A percentile compares a stretch with the other conserved stretches of the same genome.
Evolutionary conservation across 2,329 filamentous ascomycete genomes (phyloP).

Genomic region (Coniella vitis): DNA sequence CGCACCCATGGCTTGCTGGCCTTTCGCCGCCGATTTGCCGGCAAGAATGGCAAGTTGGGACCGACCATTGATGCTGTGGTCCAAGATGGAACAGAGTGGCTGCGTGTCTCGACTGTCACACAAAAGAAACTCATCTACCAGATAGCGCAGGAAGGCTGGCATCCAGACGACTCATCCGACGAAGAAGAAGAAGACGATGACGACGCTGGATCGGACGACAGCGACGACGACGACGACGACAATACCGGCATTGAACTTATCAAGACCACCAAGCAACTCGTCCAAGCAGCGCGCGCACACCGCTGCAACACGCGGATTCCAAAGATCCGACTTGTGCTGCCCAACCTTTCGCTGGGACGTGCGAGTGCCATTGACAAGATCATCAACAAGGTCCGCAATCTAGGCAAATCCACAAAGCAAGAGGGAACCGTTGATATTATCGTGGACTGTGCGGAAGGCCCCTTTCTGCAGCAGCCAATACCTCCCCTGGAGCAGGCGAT

Average conservation of each 20-base stretch:
- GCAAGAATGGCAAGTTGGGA: slow-evolving; percentile 6
- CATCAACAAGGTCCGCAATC: slow-evolving; percentile 5
- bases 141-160: slow-evolving; percentile 17
- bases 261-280: slow-evolving; percentile 10
- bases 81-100: slow-evolving; percentile 15
- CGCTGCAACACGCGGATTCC: slow-evolving; percentile 15
- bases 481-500: slow-evolving; percentile 11
- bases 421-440: slow-evolving; percentile 12
- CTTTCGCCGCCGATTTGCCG: slow-evolving; percentile 12
- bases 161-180: slow-evolving; percentile 16
- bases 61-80: slow-evolving; percentile 15
- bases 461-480: slow-evolving; percentile 6
- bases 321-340: slow-evolving; percentile 13
- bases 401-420: slow-evolving; percentile 10
- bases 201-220: no score
- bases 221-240: slow-evolving; percentile 10
- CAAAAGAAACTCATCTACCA: slow-evolving; percentile 15
- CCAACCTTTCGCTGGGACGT: slow-evolving; percentile 10
- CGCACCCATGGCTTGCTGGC: slow-evolving; percentile 13
- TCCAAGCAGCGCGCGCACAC: slow-evolving; percentile 13
- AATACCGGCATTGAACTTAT: slow-evolving; percentile 10
- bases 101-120: slow-evolving; percentile 14
- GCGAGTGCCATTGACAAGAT: slow-evolving; percentile 12
- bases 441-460: slow-evolving; percentile 13
- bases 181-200: slow-evolving; percentile 4